Base-by-base conservation (phyloP, 768 basidiomycete species). In the Lactarius vividus region DNA sequence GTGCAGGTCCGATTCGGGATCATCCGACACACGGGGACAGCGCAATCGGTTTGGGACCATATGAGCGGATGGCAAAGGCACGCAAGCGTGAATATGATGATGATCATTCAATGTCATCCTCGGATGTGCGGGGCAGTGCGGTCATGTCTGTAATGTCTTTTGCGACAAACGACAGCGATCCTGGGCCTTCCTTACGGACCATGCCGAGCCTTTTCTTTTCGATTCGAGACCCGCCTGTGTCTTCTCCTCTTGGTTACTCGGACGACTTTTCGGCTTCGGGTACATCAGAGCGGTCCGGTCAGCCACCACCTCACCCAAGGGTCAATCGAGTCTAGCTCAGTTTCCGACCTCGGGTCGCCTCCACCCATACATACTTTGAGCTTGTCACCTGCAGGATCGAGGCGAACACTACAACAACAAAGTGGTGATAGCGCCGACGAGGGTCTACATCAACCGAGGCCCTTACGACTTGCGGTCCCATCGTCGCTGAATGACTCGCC, bases 51-150 rank as follows among this genome's bases (percentile, higher is more conserved):
- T 40, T 56, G 42, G 75, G 84, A 82, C 66, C 83, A 82, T 80
- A 83, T 62, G 88, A 90, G 73, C 83, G 88, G 29, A 75, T 88
- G 73, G 78, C 83, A 62, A 95, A 95, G 80, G 89, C 86, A 67
- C 84, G 93, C 69, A 84, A 90, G 73, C 80, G 91, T 73, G 91
- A 94, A 71, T 89, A 84, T 70, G 94, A 96, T 77, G 94, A 94
- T 73, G 93, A 94, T 72, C 92, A 91, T 73, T 95, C 94, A 35
- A 90, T 93, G 84, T 93, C 92, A 61, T 92, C 90, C 33, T 92
- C 91, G 56, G 94, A 94, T 70, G 80, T 94, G 35, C 89, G 89
- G 70, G 90, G 87, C 73, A 79, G 86, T 61, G 83, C 87, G 49
- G 85, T 85, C 62, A 83, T 89, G 80, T 93, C 91, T 7, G 84